These are phyloP conservation scores for Fusarium cicatricum DNA, from an alignment of 2,329 filamentous ascomycete genomes.

Conservation along the genomic window DNA sequence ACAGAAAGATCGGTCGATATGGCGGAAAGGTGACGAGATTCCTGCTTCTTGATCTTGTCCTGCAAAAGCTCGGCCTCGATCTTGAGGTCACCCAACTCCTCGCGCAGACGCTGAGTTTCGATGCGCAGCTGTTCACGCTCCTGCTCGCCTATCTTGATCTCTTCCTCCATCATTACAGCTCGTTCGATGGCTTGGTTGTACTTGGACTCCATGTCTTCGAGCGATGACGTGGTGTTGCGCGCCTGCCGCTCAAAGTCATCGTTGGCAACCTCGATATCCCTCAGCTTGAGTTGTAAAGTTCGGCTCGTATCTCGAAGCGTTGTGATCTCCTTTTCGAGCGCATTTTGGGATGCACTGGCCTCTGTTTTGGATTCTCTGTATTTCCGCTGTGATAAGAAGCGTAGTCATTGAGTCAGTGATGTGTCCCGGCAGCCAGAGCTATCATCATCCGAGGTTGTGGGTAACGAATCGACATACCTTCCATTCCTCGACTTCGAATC, in stretches of 20 bases:
- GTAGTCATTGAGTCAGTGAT: slow-evolving; percentile 26
- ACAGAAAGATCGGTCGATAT: slow-evolving; percentile 70
- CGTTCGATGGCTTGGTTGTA: slow-evolving; percentile 95
- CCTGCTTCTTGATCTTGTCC: slow-evolving; percentile 86
- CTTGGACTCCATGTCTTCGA: slow-evolving; percentile 97
- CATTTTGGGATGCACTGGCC: slow-evolving; percentile 82
- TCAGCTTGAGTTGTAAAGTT: slow-evolving; percentile 80
- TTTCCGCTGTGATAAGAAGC: slow-evolving; percentile 71
- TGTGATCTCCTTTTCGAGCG: slow-evolving; percentile 95
- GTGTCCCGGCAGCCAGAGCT: neutral
- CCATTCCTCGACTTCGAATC: slow-evolving; percentile 97
- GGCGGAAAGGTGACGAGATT: slow-evolving; percentile 64
- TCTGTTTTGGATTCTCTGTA: slow-evolving; percentile 95
- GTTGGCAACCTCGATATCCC: slow-evolving; percentile 97
- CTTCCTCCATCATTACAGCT: slow-evolving; percentile 92
- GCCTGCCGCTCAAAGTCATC: slow-evolving; percentile 98
- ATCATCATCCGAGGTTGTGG: neutral
- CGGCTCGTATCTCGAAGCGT: slow-evolving; percentile 85
- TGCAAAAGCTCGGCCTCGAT: slow-evolving; percentile 94
- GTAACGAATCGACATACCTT: slow-evolving; percentile 69
- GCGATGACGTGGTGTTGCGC: slow-evolving; percentile 91
- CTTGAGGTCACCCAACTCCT: slow-evolving; percentile 91
- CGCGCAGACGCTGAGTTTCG: slow-evolving; percentile 86
- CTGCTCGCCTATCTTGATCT: slow-evolving; percentile 89
- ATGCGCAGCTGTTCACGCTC: slow-evolving; percentile 90